Conservation (phyloP, 169 alveolate species). For the Eimeria nieschulzi region DNA sequence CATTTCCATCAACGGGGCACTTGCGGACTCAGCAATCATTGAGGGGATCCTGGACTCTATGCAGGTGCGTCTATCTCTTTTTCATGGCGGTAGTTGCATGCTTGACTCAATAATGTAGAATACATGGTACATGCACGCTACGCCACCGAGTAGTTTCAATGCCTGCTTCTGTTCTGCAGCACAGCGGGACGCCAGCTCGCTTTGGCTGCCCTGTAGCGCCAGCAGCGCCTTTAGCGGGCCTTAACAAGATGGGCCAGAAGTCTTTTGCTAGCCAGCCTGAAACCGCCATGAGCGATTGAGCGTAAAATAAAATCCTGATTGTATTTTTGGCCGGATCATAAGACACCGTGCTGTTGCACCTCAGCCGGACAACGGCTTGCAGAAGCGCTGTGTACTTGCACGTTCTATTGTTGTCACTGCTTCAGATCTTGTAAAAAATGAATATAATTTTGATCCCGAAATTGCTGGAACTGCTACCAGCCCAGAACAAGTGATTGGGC, state of each 20-base stretch:
- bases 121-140: no score
- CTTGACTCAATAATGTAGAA: background rate
- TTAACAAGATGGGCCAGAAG: background rate
- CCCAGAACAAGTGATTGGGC: no score
- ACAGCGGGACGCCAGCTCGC: conserved; percentile 58
- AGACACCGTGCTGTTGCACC: no score
- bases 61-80: conserved; percentile 26
- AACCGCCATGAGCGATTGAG: background rate
- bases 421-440: no score
- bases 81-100: background rate
- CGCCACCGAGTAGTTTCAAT: no score
- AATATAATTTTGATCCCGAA: no score
- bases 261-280: background rate
- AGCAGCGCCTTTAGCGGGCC: background rate
- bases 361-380: no score
- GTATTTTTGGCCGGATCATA: no score
- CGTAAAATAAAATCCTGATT: no score
- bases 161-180: conserved; percentile 1
- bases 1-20: conserved; percentile 69
- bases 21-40: conserved; percentile 62
- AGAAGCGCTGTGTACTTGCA: no score
- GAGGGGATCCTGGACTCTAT: conserved; percentile 69
- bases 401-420: no score
- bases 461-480: no score
- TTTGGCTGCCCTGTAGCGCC: conserved; percentile 29